A percentile compares a stretch with the other conserved stretches of the same genome.
These are phyloP conservation scores for Teunomyces kruisii DNA, from an alignment of 805 yeast species.

Conservation along the genomic window DNA sequence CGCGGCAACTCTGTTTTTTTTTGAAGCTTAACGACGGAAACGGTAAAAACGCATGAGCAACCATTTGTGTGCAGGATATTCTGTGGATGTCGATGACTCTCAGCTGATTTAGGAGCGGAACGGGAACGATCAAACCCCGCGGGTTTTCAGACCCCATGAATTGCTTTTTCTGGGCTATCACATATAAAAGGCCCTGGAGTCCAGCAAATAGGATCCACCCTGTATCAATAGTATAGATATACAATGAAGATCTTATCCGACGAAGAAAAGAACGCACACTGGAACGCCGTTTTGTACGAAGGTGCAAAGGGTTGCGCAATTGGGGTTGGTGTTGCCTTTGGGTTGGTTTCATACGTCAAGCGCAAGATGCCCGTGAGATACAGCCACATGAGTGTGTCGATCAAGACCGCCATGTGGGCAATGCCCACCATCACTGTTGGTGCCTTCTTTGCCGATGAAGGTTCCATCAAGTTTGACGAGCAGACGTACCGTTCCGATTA, in stretches of 20 bases:
- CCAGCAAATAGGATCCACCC: background rate
- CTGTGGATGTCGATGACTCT: background rate
- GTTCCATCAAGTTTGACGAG: slow-evolving; percentile 44
- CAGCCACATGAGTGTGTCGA: slow-evolving; percentile 31
- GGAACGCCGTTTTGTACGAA: slow-evolving; percentile 31
- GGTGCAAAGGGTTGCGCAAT: slow-evolving; percentile 39
- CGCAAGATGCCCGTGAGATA: slow-evolving; percentile 32
- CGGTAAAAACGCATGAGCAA: background rate
- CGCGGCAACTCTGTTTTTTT: background rate
- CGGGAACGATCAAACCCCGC: background rate
- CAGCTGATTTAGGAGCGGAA: background rate
- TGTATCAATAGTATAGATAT: background rate
- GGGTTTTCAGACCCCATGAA: slow-evolving; percentile 1
- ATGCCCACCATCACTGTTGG: slow-evolving; percentile 40
- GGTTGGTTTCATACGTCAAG: slow-evolving; percentile 31
- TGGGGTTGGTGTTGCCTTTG: slow-evolving; percentile 31
- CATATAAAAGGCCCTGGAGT: background rate
- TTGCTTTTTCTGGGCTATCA: background rate
- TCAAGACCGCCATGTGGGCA: slow-evolving; percentile 36
- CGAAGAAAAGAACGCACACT: slow-evolving; percentile 42
- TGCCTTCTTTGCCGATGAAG: slow-evolving; percentile 46
- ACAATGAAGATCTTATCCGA: slow-evolving; percentile 36
- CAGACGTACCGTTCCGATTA: slow-evolving; percentile 31
- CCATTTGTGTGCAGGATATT: background rate
- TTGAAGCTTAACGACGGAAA: background rate